Evolutionary conservation across 352 stramenopile species (phyloP), one percentile per base, ranked within the genome.

Genomic region (Phytophthora cactorum): DNA sequence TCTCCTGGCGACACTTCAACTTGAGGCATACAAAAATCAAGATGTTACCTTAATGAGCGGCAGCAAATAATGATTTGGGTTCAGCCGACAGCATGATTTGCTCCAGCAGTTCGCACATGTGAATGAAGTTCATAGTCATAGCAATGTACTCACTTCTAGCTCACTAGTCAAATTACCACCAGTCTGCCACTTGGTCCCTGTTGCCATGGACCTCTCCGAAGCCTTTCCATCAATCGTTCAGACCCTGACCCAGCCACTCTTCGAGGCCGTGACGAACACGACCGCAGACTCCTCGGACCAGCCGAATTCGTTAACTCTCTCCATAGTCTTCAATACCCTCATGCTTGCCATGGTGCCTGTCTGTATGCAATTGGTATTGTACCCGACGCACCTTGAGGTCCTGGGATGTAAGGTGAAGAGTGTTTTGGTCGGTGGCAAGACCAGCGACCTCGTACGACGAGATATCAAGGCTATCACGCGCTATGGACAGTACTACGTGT

Each of bases 331-430:
- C 47, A 84, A 77, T 29, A 59, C 62, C 5, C 67, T 81, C 32
- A n/a, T 81, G 15, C 62, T 87, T 10, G 44, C 78, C 2, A 65
- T 87, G 43, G 61, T 70, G 29, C 63, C 81, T n/a, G 39, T 90
- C 28, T 86, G 74, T 44, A 22, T 84, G 44, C 67, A 82, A 38
- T 70, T 85, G 17, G 68, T 70, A 10, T 29, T 78, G 5, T 59
- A 72, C 15, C 56, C 79, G 8, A 52, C 77, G n/a, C 63, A 73
- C 10, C 34, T 73, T 11, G 50, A 63, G 45, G 8, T 7, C 32
- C 32, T 38, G 32, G 32, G 3, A 3, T 32, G 29, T 32, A 32
- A 32, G 29, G 3, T 74, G 27, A 55, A 56, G 45, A 32, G 27
- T 11, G 14, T 41, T 5, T 32, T 70, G 29, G 27, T 71, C 3